Evolutionary conservation across 495 filamentous ascomycete species (phyloP).

Genomic region (Massariosphaeria phaeospora): DNA sequence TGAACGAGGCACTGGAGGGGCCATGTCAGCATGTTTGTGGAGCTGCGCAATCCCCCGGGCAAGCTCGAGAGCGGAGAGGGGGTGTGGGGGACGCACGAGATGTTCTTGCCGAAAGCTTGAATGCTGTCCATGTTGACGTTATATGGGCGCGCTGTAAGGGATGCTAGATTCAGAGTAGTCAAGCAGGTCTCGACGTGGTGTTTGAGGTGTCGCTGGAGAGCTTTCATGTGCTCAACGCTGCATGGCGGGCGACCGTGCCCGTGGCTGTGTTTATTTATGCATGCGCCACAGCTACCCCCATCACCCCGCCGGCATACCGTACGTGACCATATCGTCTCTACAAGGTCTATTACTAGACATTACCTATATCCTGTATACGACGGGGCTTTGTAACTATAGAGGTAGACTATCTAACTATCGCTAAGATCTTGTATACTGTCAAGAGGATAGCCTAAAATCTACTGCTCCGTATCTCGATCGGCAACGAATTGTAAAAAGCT

Average conservation of each 20-base stretch:
- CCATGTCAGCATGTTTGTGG: slow-evolving; percentile 28
- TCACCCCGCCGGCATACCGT: no score
- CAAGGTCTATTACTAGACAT: no score
- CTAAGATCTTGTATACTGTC: no score
- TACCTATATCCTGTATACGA: no score
- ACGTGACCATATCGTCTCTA: no score
- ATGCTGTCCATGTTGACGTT: slow-evolving; percentile 58
- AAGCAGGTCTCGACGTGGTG: background rate
- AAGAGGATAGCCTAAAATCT: no score
- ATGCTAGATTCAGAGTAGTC: background rate
- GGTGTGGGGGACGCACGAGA: slow-evolving; percentile 50
- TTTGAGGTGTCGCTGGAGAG: background rate
- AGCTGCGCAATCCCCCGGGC: slow-evolving; percentile 11
- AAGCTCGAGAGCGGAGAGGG: slow-evolving; percentile 11
- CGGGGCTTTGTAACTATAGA: no score
- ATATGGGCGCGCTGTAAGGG: background rate
- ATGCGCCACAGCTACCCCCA: no score
- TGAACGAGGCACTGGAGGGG: slow-evolving; percentile 59
- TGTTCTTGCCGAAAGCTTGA: slow-evolving; percentile 63
- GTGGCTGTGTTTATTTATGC: no score
- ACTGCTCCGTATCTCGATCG: no score
- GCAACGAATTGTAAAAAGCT: no score
- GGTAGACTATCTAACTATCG: no score
- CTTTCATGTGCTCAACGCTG: slow-evolving; percentile 12
- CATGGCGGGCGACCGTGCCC: background rate